A percentile compares a stretch with the other conserved stretches of the same genome.
Evolutionary conservation across 2,329 filamentous ascomycete species (phyloP).

Genomic region (Fusarium proliferatum): DNA sequence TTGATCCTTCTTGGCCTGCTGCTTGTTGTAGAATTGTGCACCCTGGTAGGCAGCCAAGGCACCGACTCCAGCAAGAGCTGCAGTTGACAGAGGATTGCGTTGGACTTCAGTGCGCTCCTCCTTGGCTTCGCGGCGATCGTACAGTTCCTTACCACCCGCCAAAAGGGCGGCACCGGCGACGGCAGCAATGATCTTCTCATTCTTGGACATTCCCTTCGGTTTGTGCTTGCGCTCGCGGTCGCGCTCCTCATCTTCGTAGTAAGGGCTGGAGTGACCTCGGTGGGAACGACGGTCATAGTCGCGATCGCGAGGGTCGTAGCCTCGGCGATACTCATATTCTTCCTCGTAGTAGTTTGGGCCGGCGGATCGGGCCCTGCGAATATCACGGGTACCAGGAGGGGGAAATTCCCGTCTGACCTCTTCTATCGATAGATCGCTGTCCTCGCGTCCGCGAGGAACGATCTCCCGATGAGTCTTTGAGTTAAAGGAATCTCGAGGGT

Average conservation of each 20-base stretch:
- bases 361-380: constrained; percentile 72
- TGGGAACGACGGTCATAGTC: constrained; percentile 58
- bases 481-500: constrained; percentile 62
- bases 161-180: constrained; percentile 72
- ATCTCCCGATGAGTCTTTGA: constrained; percentile 63
- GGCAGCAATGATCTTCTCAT: constrained; percentile 75
- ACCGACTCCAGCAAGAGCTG: constrained; percentile 71
- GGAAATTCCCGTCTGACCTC: constrained; percentile 88
- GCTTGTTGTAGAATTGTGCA: constrained; percentile 71
- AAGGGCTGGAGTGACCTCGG: constrained; percentile 59
- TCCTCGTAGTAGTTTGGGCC: constrained; percentile 70
- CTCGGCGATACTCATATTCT: constrained; percentile 57
- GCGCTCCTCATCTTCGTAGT: constrained; percentile 70
- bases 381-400: constrained; percentile 67
- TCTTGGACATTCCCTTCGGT: constrained; percentile 64
- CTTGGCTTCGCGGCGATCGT: constrained; percentile 70
- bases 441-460: constrained; percentile 71
- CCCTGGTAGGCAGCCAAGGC: constrained; percentile 73
- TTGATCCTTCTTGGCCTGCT: constrained; percentile 66
- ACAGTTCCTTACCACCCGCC: constrained; percentile 74
- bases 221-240: constrained; percentile 57
- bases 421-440: constrained; percentile 81
- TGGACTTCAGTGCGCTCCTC: constrained; percentile 62
- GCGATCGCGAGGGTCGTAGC: constrained; percentile 62
- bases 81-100: constrained; percentile 69